Evolutionary conservation across 2,329 filamentous ascomycete genomes (phyloP), one percentile per base, ranked within the genome.

Genomic region (Alternaria longipes): DNA sequence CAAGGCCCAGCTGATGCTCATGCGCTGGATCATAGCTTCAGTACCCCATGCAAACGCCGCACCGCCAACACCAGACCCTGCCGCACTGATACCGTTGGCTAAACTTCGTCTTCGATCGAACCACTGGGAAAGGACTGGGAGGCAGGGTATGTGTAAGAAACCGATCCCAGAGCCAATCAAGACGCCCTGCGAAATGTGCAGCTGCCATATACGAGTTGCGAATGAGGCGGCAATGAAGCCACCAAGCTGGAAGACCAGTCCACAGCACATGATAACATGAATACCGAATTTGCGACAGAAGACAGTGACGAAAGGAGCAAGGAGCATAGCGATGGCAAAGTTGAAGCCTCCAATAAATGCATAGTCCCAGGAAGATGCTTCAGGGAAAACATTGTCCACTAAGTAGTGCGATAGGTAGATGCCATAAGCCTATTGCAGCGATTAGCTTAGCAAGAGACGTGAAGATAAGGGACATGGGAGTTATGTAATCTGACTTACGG

Each of bases 391-490:
- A 8, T 74, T 54, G 38, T 75, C 65, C 7, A 70, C 59, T 14
- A 82, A 70, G 58, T 81, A 84, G 53, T 81, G 76, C 6, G 78
- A 74, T 0, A 83, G 74, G 56, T 82, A 83, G 14, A 84, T 77
- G 38, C 80, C 80, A 58, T 81, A 83, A 20, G 67, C 66, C 67
- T 65, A 36, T 4, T 32, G 3, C 20, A 24, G 24, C 40, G 9
- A 24, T 16, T 38, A 42, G 40, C 22, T 3, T 14, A 12, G 14
- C 20, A 24, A 11, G 12, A 32, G 51, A 40, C 22, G 2, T 42
- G 28, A 30, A 30, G 28, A 9, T 30, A 30, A 30, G 9, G 24
- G 24, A 26, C 28, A 11, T 12, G 28, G 28, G 28, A 30, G 11
- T 30, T 5, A 4, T 11, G 9, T 30, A 7, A 11, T 11, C 11